These are phyloP conservation scores for Boletus eberwhitei DNA, from an alignment of 768 basidiomycete species.

Conservation along the genomic window DNA sequence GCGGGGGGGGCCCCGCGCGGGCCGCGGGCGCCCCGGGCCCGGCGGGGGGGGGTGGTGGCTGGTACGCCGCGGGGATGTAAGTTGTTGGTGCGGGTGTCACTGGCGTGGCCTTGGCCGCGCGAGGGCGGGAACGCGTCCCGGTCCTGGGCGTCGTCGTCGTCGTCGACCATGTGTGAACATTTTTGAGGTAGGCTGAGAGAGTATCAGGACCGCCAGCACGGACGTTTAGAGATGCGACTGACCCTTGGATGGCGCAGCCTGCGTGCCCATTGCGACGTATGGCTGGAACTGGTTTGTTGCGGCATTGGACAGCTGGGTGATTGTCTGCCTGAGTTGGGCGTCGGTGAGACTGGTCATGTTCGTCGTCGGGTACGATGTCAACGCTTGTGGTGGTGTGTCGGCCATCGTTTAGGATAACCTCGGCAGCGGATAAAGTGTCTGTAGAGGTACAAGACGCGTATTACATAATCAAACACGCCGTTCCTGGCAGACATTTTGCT, in stretches of 20 bases:
- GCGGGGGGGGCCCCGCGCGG: too few relatives aligned
- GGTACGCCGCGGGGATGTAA: constrained; percentile 38
- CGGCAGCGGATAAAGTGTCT: not conserved
- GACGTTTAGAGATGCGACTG: not conserved
- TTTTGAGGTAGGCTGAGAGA: constrained; percentile 57
- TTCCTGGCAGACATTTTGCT: not conserved
- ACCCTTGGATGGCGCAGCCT: constrained; percentile 30
- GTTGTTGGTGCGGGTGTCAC: constrained; percentile 34
- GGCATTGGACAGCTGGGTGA: constrained; percentile 48
- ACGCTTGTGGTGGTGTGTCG: constrained; percentile 25
- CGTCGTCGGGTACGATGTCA: constrained; percentile 32
- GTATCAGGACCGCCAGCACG: constrained; percentile 15
- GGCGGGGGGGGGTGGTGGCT: too few relatives aligned
- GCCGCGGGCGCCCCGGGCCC: too few relatives aligned
- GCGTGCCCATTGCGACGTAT: constrained; percentile 31
- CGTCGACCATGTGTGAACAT: constrained; percentile 66
- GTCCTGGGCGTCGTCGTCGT: constrained; percentile 47
- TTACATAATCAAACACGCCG: constrained; percentile 22
- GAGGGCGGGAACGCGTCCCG: constrained; percentile 39
- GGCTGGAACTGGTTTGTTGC: constrained; percentile 36
- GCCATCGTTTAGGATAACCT: constrained; percentile 21
- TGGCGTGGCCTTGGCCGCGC: constrained; percentile 38
- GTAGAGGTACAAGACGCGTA: constrained; percentile 13
- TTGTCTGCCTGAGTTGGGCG: constrained; percentile 60
- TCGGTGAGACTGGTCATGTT: constrained; percentile 52